Conservation (phyloP, 192 early-diverging fungal genomes). For the Mortierella hygrophila region DNA sequence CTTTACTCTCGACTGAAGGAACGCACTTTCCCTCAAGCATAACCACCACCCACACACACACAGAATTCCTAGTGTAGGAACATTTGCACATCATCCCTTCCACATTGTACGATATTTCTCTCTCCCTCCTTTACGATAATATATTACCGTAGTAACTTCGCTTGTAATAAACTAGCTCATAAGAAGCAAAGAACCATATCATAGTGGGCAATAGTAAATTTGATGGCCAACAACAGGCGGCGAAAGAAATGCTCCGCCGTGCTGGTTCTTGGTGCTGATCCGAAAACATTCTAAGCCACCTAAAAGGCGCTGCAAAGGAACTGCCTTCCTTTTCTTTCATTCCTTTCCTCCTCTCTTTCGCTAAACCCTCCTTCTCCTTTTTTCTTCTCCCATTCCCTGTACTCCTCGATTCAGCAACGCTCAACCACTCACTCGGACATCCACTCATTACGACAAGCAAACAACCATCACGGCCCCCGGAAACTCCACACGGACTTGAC, state of each 20-base stretch:
- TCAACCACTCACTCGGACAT: background rate
- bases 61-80: too few relatives aligned
- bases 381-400: background rate
- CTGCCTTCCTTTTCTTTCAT: background rate
- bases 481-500: background rate
- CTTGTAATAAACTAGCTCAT: too few relatives aligned
- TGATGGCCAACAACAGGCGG: background rate
- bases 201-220: background rate
- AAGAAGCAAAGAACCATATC: background rate
- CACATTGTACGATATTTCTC: too few relatives aligned
- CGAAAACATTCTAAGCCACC: slow-evolving; percentile 4
- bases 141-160: too few relatives aligned
- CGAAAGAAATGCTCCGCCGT: background rate
- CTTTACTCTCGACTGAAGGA: slow-evolving; percentile 35
- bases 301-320: background rate
- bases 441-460: background rate
- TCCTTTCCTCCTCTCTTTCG: background rate
- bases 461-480: background rate
- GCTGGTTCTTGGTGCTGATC: background rate
- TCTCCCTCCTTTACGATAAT: too few relatives aligned
- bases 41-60: background rate
- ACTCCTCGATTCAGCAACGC: background rate
- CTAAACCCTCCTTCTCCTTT: background rate
- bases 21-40: slow-evolving; percentile 19
- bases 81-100: too few relatives aligned